Percentiles rank a stretch among this genome's conserved stretches.
phyloP scores from a whole-genome alignment of 2,329 filamentous ascomycete genomes.

The Fonsecaea monophora region DNA sequence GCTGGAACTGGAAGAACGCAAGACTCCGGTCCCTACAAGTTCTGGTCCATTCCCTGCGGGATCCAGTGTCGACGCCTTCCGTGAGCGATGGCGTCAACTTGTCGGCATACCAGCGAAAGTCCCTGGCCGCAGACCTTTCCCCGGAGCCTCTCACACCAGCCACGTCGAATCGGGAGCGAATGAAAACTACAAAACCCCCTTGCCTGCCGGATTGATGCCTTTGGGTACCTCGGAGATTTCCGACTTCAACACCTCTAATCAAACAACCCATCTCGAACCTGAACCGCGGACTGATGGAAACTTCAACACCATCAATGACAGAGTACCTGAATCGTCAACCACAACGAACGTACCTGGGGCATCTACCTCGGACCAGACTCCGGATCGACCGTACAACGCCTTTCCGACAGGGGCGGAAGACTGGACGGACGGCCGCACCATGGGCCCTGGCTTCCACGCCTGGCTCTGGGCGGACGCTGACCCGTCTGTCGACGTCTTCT shows the following conservation, averaged over 20 bases:
- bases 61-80: conserved; percentile 38
- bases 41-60: conserved; percentile 39
- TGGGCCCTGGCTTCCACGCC: conserved; percentile 33
- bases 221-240: not conserved
- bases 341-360: not conserved
- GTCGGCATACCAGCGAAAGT: conserved; percentile 26
- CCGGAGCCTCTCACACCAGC: not conserved
- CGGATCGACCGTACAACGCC: conserved; percentile 22
- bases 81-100: conserved; percentile 44
- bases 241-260: not conserved
- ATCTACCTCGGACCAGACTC: not conserved
- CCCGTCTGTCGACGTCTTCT: conserved; percentile 35
- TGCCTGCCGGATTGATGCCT: not conserved
- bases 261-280: not conserved
- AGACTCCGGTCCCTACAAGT: conserved; percentile 42
- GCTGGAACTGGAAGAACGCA: conserved; percentile 23
- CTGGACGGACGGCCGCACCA: conserved; percentile 24
- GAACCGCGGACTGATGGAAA: not conserved
- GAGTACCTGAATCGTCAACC: not conserved
- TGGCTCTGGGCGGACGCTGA: conserved; percentile 43
- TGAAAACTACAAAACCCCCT: conserved; percentile 3
- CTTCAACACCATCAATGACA: conserved; percentile 6
- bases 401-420: conserved; percentile 17
- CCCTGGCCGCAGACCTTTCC: not conserved
- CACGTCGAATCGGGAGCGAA: not conserved